A percentile compares a stretch with the other conserved stretches of the same genome.
These are phyloP conservation scores for Diplodia mutila DNA, from an alignment of 2,329 filamentous ascomycete genomes.

Conservation along the genomic window DNA sequence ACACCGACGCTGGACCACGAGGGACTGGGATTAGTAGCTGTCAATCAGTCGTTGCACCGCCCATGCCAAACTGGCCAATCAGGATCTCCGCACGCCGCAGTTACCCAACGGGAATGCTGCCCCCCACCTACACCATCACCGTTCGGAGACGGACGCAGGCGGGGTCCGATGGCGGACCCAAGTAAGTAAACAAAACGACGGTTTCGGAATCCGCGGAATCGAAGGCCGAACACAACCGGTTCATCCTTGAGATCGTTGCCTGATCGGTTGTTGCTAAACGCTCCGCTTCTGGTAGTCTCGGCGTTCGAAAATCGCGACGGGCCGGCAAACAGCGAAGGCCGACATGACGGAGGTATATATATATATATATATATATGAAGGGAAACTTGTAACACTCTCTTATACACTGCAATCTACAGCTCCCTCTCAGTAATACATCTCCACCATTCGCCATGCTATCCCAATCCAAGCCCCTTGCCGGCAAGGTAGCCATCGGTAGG, in stretches of 20 bases:
- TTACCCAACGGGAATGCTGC: neutral
- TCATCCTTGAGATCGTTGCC: neutral
- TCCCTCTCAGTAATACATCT: too few species aligned
- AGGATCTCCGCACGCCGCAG: neutral
- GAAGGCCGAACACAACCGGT: neutral
- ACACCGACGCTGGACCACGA: too few species aligned
- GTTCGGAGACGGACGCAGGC: neutral
- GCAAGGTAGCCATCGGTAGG: constrained; percentile 10
- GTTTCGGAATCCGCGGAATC: neutral
- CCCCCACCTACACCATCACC: neutral
- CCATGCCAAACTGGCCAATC: too few species aligned
- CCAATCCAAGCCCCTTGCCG: neutral
- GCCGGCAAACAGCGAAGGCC: neutral
- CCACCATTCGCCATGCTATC: neutral
- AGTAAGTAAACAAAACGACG: too few species aligned
- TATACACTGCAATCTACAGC: too few species aligned
- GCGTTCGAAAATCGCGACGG: neutral
- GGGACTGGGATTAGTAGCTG: too few species aligned
- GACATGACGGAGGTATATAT: neutral
- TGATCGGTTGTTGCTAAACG: neutral
- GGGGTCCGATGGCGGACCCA: too few species aligned
- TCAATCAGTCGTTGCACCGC: too few species aligned
- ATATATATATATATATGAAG: too few species aligned
- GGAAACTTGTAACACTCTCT: neutral
- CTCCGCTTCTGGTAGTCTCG: neutral